Evolutionary conservation across 2,329 filamentous ascomycete genomes (phyloP).

Genomic region (Myriosclerotinia curreyana): DNA sequence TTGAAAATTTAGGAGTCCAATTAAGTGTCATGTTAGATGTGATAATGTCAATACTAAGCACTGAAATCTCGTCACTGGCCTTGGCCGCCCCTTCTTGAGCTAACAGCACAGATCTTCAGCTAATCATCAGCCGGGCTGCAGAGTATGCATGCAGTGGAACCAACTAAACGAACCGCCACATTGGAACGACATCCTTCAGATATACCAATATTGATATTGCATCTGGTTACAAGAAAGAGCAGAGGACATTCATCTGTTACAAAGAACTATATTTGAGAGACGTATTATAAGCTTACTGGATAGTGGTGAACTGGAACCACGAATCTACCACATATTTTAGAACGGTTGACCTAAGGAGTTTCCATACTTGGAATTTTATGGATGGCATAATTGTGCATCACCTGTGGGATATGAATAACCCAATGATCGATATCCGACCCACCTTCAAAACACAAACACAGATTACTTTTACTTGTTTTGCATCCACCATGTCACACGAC

Average conservation of each 20-base stretch:
- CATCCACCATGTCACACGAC: conserved; percentile 2
- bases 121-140: conserved; percentile 5
- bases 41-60: neutral
- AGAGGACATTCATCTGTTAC: neutral
- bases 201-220: neutral
- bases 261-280: neutral
- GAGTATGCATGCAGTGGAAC: neutral
- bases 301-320: neutral
- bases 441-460: neutral
- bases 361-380: conserved; percentile 4
- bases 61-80: neutral
- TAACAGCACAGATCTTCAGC: conserved; percentile 3
- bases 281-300: conserved; percentile 5
- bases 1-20: neutral
- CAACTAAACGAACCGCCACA: neutral
- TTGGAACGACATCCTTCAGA: conserved; percentile 11
- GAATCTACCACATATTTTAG: neutral
- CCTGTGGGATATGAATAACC: neutral
- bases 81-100: neutral
- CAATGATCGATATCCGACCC: neutral
- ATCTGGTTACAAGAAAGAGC: too few relatives aligned
- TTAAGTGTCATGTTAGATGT: neutral
- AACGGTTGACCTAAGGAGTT: neutral
- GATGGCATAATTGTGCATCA: neutral
- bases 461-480: neutral